phyloP scores from a whole-genome alignment of 768 basidiomycete genomes.

The Russula dissimulans region DNA sequence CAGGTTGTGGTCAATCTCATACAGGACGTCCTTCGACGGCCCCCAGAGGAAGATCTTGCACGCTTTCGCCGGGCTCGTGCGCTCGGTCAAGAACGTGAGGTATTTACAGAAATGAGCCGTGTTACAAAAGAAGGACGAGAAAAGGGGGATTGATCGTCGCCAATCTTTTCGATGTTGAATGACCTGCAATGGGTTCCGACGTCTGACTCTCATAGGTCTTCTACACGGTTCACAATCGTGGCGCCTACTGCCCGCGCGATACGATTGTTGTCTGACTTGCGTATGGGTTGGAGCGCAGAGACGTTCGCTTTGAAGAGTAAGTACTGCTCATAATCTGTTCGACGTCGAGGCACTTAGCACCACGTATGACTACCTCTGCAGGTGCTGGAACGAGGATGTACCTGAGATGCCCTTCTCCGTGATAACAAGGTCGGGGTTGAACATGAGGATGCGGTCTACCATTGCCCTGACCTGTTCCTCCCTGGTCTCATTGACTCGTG shows the following conservation, averaged over 20 bases:
- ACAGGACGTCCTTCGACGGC: slow-evolving; percentile 95
- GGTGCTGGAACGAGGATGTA: slow-evolving; percentile 29
- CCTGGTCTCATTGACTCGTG: slow-evolving; percentile 92
- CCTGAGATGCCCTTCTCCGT: slow-evolving; percentile 93
- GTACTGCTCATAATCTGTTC: slow-evolving; percentile 83
- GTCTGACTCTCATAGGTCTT: too few species aligned
- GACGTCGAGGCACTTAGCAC: background rate
- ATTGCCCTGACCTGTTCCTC: slow-evolving; percentile 92
- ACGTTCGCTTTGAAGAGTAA: slow-evolving; percentile 59
- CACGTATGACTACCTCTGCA: background rate
- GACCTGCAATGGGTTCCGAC: slow-evolving; percentile 69
- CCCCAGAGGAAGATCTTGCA: slow-evolving; percentile 98
- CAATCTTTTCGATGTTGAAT: slow-evolving; percentile 92
- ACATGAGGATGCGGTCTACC: slow-evolving; percentile 78
- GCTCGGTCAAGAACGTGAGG: slow-evolving; percentile 92
- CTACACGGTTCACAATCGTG: too few species aligned
- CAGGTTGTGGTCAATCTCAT: slow-evolving; percentile 96
- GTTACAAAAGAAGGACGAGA: background rate
- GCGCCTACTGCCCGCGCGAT: too few species aligned
- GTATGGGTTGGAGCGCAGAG: too few species aligned
- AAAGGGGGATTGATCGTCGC: slow-evolving; percentile 63
- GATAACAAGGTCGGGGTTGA: slow-evolving; percentile 43
- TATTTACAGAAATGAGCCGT: slow-evolving; percentile 82
- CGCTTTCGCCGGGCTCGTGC: slow-evolving; percentile 81
- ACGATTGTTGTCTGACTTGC: too few species aligned